Base-by-base conservation (phyloP, 768 basidiomycete genomes). In the Pleurotus salmoneostramineus region DNA sequence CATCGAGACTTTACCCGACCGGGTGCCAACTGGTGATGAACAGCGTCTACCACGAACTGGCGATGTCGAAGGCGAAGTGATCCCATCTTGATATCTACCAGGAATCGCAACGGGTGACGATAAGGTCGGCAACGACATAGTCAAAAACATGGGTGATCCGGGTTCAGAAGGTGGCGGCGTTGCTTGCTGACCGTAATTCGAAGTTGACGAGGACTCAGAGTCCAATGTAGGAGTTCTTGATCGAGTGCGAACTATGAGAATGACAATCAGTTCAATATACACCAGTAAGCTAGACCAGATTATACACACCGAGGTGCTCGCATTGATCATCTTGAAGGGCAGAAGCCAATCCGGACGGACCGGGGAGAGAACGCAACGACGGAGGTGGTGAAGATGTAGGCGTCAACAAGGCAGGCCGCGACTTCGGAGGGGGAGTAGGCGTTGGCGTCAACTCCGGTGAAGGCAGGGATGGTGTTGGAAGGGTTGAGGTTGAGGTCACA, bases 121-220 rank as follows among this genome's bases (percentile, higher is more conserved):
- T 4, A 34, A 21, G 4, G n/a, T 40, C 37, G 52, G 40, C 2
- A 54, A 33, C 4, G 52, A 17, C 27, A 43, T 27, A 42, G 12
- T 54, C 43, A 11, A 36, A 14, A 42, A 21, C 52, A 17, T 54
- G 6, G 52, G 52, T 8, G 52, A 54, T 15, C 52, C 52, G 17
- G 52, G 52, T 21, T 54, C 52, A 43, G 52, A 54, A 5, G 52
- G 52, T 15, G 52, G 52, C n/a, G 52, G 52, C 52, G 52, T 54
- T 6, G 27, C 36, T n/a, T 54, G 52, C 37, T 54, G 52, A 10
- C 52, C 52, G 14, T 21, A 10, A 32, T 32, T 11, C 17, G 48
- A 49, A 47, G 45, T 8, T 47, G 45, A 8, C 14, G 37, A 7
- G 34, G 27, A 8, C 4, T 40, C 37, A 7, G n/a, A 15, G 8